phyloP scores from a whole-genome alignment of 306 rosid species.

The Quercus mongolica region DNA sequence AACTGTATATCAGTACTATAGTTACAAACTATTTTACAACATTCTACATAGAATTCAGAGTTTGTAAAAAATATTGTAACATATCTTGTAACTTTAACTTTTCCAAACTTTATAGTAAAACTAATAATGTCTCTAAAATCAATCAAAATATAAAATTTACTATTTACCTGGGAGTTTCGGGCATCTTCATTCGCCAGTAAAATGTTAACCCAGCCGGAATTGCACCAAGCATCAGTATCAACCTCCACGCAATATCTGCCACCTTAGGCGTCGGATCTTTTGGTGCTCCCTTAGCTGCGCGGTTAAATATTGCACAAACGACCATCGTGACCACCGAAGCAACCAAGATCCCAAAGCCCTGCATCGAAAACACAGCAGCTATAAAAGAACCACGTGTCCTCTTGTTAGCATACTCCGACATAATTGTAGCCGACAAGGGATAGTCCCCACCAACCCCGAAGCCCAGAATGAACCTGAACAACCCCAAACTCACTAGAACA shows the following conservation, averaged over 20 bases:
- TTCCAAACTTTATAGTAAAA: too few relatives aligned
- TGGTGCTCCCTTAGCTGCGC: background rate
- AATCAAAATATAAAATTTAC: background rate
- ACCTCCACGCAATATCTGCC: conserved; percentile 72
- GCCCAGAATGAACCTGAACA: conserved; percentile 70
- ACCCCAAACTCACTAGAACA: conserved; percentile 45
- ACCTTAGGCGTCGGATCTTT: conserved; percentile 23
- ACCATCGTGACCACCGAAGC: conserved; percentile 50
- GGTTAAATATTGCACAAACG: conserved; percentile 47
- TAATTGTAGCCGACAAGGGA: conserved; percentile 72
- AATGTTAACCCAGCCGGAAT: conserved; percentile 75
- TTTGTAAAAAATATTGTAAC: too few relatives aligned
- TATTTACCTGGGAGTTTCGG: conserved; percentile 78
- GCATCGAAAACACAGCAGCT: conserved; percentile 83
- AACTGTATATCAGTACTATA: fast-evolving
- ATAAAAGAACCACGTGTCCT: conserved; percentile 68
- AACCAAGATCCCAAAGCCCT: conserved; percentile 72
- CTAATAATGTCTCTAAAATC: too few relatives aligned
- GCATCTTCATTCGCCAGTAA: conserved; percentile 90
- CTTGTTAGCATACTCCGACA: conserved; percentile 86
- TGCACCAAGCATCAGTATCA: conserved; percentile 62
- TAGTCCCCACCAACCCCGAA: conserved; percentile 84
- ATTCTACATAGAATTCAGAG: too few relatives aligned
- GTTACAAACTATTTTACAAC: too few relatives aligned
- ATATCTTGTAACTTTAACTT: too few relatives aligned